phyloP scores from a whole-genome alignment of 345 rosid genomes.

The Erodium maritimum region DNA sequence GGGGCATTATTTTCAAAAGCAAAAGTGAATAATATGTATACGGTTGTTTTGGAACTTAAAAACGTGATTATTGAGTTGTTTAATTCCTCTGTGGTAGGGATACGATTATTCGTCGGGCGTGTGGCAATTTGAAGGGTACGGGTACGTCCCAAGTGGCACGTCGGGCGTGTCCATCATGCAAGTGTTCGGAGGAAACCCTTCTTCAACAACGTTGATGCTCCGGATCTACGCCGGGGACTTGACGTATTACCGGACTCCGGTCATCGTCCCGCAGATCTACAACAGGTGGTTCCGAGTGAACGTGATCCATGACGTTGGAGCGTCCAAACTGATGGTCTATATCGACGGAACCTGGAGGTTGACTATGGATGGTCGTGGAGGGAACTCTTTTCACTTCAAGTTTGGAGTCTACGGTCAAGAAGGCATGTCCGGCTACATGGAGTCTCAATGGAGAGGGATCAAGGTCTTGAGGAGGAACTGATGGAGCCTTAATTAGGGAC shows the following conservation, averaged over 20 bases:
- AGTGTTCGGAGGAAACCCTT: constrained; percentile 22
- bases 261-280: constrained; percentile 13
- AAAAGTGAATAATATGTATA: too few species aligned
- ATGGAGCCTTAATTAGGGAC: too few species aligned
- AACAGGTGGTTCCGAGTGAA: constrained; percentile 25
- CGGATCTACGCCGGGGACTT: constrained; percentile 28
- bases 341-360: constrained; percentile 15
- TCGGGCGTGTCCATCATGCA: constrained; percentile 27
- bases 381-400: constrained; percentile 20
- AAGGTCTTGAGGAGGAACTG: constrained; percentile 11
- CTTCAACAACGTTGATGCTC: constrained; percentile 18
- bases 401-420: constrained; percentile 24
- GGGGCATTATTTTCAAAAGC: too few species aligned
- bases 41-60: too few species aligned
- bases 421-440: constrained; percentile 19
- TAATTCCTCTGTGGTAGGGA: too few species aligned
- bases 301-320: constrained; percentile 25
- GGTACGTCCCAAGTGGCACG: constrained; percentile 23
- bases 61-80: too few species aligned
- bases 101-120: constrained; percentile 21
- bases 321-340: constrained; percentile 15
- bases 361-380: constrained; percentile 19
- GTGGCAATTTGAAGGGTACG: constrained; percentile 34
- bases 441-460: constrained; percentile 27
- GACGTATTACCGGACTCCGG: constrained; percentile 9